phyloP scores from a whole-genome alignment of 208 protist species.

The Entamoeba histolytica region DNA sequence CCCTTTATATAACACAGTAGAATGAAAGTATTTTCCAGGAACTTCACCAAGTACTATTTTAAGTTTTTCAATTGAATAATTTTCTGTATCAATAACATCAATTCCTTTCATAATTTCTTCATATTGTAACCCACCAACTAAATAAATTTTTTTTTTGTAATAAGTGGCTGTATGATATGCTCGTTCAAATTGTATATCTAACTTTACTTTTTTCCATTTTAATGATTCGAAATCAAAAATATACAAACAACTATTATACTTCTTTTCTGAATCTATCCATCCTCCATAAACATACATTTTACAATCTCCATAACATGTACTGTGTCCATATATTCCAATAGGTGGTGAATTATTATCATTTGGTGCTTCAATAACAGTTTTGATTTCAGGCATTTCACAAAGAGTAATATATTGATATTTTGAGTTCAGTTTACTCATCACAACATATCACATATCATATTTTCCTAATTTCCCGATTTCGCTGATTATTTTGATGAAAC shows the following conservation, averaged over 20 bases:
- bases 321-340: background rate
- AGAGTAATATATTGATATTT: no score
- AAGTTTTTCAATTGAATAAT: background rate
- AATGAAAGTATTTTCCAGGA: background rate
- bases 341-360: background rate
- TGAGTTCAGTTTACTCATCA: no score
- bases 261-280: background rate
- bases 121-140: background rate
- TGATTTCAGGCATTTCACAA: background rate
- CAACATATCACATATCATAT: no score
- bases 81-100: background rate
- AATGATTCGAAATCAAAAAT: background rate
- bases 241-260: background rate
- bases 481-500: no score
- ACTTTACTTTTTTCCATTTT: background rate
- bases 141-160: background rate
- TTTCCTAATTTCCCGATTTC: no score
- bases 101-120: background rate
- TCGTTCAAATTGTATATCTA: background rate
- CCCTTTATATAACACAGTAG: background rate
- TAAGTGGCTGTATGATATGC: background rate
- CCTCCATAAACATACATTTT: background rate
- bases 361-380: background rate
- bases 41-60: background rate
- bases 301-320: background rate